Base-by-base conservation (phyloP, 768 basidiomycete species). In the Mycena floridula region DNA sequence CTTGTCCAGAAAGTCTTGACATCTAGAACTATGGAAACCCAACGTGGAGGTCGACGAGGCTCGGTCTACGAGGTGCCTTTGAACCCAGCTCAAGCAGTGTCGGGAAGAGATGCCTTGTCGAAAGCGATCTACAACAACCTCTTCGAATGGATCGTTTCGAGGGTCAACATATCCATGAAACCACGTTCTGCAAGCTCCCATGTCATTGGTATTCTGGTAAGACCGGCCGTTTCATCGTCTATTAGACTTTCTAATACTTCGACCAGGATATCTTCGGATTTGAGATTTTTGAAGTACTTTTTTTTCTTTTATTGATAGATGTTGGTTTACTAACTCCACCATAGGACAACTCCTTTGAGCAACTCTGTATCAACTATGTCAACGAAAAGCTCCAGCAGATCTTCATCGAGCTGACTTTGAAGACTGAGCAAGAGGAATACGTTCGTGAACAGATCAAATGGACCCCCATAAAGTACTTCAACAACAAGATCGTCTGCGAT, bases 351-450 rank as follows among this genome's bases (percentile, higher is more conserved):
- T 92, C 90, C 4, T 93, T 94, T 58, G 92, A 94, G 60, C 93
- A 99, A 64, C 81, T 99, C 16, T 99, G 96, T 70, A 99, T 99
- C 76, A 99, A 99, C 72, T 99, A 99, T 57, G 96, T 98, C 69
- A 99, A 99, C 74, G 96, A 99, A 67, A 99, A 99, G 67, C 77
- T 99, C 21, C 95, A 99, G 56, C 95, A 95, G 60, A 99, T 98
- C 58, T 99, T 99, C 69, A 99, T 99, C 57, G 94, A 99, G 63
- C 74, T 99, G 40, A 99, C 96, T 0, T 73, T 99, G 59, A 99
- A 99, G 73, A 93, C 95, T 15, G 96, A 99, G 60, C 96, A 99
- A 63, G 96, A 99, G 61, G 96, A 99, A 66, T 99, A 99, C 58
- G 92, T 97, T 23, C 79, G 89, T 45, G 96, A 99, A 65, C 86